These are phyloP conservation scores for Solanum tacnaense DNA, from an alignment of 257 asterid species.

Conservation along the genomic window DNA sequence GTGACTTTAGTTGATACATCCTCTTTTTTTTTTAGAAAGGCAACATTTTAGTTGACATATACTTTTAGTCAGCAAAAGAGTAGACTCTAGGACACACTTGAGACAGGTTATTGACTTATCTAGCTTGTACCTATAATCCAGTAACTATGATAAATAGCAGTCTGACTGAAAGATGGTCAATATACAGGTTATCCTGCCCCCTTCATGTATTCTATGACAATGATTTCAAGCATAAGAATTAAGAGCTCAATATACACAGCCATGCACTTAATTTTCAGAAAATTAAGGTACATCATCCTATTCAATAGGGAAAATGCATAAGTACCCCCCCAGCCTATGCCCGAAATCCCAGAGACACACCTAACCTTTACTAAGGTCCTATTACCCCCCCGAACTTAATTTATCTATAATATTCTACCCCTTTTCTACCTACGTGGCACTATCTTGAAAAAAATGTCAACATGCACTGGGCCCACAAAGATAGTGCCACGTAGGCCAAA, in stretches of 20 bases:
- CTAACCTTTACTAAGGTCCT: too few relatives aligned
- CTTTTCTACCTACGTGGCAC: too few relatives aligned
- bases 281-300: not conserved
- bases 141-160: not conserved
- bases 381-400: too few relatives aligned
- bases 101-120: not conserved
- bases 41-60: not conserved
- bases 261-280: not conserved
- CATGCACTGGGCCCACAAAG: too few relatives aligned
- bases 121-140: not conserved
- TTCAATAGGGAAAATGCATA: too few relatives aligned
- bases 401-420: too few relatives aligned
- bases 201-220: not conserved
- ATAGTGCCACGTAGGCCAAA: too few relatives aligned
- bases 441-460: too few relatives aligned
- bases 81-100: not conserved
- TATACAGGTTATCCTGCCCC: not conserved
- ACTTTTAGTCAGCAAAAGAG: not conserved
- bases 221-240: not conserved
- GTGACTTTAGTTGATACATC: not conserved
- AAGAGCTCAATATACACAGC: not conserved
- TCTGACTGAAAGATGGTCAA: not conserved
- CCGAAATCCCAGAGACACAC: too few relatives aligned
- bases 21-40: not conserved
- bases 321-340: too few relatives aligned